phyloP scores from a whole-genome alignment of 257 asterid genomes.

The Lithospermum erythrorhizon region DNA sequence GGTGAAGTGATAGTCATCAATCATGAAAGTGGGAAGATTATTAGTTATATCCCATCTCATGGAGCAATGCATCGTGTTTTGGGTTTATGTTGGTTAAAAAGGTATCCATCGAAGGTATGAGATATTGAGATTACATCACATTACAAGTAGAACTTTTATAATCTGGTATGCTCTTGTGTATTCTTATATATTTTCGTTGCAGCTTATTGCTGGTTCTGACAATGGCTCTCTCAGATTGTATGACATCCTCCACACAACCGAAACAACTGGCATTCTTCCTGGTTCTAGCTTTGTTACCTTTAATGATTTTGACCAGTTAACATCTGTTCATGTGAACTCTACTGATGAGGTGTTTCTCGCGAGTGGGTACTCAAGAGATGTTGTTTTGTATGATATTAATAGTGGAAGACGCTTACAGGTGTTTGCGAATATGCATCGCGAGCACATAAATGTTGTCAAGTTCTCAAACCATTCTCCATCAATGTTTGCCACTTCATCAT shows the following conservation, averaged over 20 bases:
- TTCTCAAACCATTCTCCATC: conserved; percentile 90
- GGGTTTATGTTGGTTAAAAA: conserved; percentile 88
- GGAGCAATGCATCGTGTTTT: conserved; percentile 85
- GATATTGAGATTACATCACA: background rate
- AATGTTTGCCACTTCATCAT: conserved; percentile 82
- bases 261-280: conserved; percentile 31
- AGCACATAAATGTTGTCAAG: conserved; percentile 84
- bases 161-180: too few relatives aligned
- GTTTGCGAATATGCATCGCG: conserved; percentile 70
- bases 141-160: too few relatives aligned
- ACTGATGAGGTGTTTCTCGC: conserved; percentile 86
- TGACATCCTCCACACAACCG: conserved; percentile 41
- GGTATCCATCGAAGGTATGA: conserved; percentile 69
- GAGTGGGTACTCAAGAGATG: conserved; percentile 82
- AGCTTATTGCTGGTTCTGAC: conserved; percentile 95
- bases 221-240: conserved; percentile 74
- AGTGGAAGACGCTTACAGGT: conserved; percentile 69
- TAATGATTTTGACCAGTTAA: conserved; percentile 83
- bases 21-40: conserved; percentile 69
- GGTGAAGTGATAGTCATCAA: conserved; percentile 81
- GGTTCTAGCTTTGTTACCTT: conserved; percentile 38
- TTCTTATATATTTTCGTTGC: conserved; percentile 14
- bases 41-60: conserved; percentile 68
- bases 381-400: conserved; percentile 68
- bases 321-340: conserved; percentile 90